Conservation (phyloP, 2,329 filamentous ascomycete species). For the Monilinia laxa region DNA sequence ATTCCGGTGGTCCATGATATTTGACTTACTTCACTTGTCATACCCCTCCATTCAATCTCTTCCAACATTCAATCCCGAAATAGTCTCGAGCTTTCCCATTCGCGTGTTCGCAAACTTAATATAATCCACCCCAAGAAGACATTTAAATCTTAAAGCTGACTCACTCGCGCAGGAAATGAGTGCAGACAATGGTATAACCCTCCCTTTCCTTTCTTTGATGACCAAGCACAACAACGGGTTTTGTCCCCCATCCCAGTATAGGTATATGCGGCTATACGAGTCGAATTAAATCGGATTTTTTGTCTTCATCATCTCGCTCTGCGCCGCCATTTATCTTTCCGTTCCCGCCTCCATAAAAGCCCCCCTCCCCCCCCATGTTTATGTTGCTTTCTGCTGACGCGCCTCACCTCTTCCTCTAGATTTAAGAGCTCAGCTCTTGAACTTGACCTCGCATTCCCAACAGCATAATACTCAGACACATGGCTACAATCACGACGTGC, state of each 20-base stretch:
- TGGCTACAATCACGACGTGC: slow-evolving; percentile 37
- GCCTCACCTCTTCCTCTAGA: slow-evolving; percentile 37
- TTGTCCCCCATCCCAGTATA: slow-evolving; percentile 16
- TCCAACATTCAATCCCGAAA: slow-evolving; percentile 14
- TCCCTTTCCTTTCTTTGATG: slow-evolving; percentile 12
- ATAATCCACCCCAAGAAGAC: neutral
- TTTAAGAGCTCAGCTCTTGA: slow-evolving; percentile 42
- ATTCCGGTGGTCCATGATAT: slow-evolving; percentile 2
- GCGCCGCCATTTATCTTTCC: neutral
- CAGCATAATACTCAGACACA: slow-evolving; percentile 33
- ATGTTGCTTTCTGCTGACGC: slow-evolving; percentile 37
- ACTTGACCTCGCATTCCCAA: slow-evolving; percentile 31
- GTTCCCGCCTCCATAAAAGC: slow-evolving; percentile 4
- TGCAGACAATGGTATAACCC: slow-evolving; percentile 36
- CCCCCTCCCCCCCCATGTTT: slow-evolving; percentile 24
- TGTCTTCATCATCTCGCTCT: slow-evolving; percentile 4
- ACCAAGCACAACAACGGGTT: slow-evolving; percentile 17
- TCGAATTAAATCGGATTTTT: slow-evolving; percentile 18
- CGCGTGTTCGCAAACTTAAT: slow-evolving; percentile 5
- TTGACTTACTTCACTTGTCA: slow-evolving; percentile 21
- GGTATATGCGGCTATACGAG: slow-evolving; percentile 24
- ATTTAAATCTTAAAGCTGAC: slow-evolving; percentile 32
- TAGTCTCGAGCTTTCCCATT: slow-evolving; percentile 5
- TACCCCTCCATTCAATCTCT: slow-evolving; percentile 23
- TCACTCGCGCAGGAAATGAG: slow-evolving; percentile 38